phyloP scores from a whole-genome alignment of 1,284 basidiomycete genomes.

The Papiliotrema nemorosa region DNA sequence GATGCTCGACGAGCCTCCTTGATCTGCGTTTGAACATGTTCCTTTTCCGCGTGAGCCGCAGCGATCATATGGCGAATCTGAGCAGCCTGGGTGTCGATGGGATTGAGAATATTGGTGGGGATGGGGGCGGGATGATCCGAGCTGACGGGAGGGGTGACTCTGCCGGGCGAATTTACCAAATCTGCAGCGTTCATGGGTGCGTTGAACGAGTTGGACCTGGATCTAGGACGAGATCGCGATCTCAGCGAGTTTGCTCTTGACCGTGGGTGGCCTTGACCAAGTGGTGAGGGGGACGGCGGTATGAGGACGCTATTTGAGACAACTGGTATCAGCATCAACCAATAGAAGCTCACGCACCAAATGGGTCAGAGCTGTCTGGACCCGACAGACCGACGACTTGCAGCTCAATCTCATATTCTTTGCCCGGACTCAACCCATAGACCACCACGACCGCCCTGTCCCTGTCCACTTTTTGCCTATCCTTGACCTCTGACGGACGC shows the following conservation, averaged over 20 bases:
- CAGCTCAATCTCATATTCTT: conserved; percentile 49
- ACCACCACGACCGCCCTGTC: conserved; percentile 48
- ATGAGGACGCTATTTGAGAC: conserved; percentile 41
- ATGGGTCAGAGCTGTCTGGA: conserved; percentile 23
- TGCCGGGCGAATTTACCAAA: background rate
- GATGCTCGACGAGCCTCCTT: conserved; percentile 47
- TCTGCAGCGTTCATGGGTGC: no score
- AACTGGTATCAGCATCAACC: conserved; percentile 1
- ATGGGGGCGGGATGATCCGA: conserved; percentile 15
- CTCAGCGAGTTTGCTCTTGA: conserved; percentile 47
- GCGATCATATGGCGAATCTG: conserved; percentile 44
- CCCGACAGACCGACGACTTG: conserved; percentile 43
- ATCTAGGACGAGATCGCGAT: conserved; percentile 41
- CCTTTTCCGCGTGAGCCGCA: conserved; percentile 42
- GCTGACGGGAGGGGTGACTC: conserved; percentile 6
- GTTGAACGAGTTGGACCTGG: conserved; percentile 45
- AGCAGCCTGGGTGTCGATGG: conserved; percentile 40
- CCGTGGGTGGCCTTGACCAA: conserved; percentile 27
- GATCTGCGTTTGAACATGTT: conserved; percentile 42
- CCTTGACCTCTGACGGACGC: conserved; percentile 2
- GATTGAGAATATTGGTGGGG: conserved; percentile 29
- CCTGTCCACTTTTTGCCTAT: conserved; percentile 25
- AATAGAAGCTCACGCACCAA: conserved; percentile 16
- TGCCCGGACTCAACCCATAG: conserved; percentile 45
- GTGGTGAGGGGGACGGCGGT: conserved; percentile 29